Evolutionary conservation across 352 stramenopile genomes (phyloP).

Genomic region (Phytophthora multivora): DNA sequence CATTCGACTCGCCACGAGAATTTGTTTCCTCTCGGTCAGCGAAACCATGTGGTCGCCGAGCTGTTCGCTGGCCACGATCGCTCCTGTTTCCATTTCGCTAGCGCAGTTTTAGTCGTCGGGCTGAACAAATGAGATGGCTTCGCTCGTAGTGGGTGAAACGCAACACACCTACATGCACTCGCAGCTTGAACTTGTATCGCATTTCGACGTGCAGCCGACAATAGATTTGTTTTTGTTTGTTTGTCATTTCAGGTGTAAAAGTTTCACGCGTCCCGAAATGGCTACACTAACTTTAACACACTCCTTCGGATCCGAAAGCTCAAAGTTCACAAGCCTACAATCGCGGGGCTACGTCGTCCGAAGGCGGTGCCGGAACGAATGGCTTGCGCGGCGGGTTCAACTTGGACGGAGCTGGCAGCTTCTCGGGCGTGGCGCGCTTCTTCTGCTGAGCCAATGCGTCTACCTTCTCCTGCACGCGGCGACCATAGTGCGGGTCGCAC

Average conservation of each 20-base stretch:
- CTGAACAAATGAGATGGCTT: conserved; percentile 19
- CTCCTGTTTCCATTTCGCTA: conserved; percentile 12
- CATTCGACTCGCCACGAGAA: conserved; percentile 14
- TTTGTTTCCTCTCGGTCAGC: conserved; percentile 4
- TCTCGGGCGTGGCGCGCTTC: conserved; percentile 9
- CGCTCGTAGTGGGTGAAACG: conserved; percentile 14
- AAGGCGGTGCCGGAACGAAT: conserved; percentile 55
- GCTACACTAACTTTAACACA: conserved; percentile 31
- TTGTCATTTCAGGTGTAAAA: background rate
- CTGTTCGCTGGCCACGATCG: background rate
- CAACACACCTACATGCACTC: background rate
- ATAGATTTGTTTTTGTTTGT: background rate
- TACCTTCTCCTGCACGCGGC: conserved; percentile 82
- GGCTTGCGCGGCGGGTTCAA: conserved; percentile 69
- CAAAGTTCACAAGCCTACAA: conserved; percentile 34
- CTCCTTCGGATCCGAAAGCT: background rate
- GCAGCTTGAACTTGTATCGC: too few relatives aligned
- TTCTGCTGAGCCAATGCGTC: conserved; percentile 36
- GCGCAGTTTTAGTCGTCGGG: background rate
- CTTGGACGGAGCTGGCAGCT: conserved; percentile 33
- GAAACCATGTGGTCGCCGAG: background rate
- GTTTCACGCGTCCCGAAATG: conserved; percentile 12
- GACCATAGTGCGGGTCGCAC: conserved; percentile 87
- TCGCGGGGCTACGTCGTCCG: conserved; percentile 53
- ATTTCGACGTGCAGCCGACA: too few relatives aligned